These are phyloP conservation scores for Malassezia yamatoensis DNA, from an alignment of 1,284 basidiomycete genomes.

Conservation along the genomic window DNA sequence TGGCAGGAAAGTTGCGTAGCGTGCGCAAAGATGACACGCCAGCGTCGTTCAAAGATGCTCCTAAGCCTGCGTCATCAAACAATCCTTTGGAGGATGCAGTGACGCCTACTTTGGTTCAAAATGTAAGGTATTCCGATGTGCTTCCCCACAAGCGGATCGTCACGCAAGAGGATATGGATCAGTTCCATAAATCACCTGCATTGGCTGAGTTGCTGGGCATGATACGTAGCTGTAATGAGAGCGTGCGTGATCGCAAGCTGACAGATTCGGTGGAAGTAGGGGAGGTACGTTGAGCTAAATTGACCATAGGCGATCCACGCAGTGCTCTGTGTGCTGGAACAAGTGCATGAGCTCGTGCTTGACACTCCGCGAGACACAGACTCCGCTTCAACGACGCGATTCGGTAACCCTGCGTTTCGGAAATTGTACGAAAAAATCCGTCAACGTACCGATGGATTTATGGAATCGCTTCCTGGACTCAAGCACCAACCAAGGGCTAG, in stretches of 20 bases:
- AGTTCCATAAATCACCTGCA: constrained; percentile 68
- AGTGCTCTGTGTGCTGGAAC: constrained; percentile 48
- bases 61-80: neutral
- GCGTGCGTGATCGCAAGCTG: constrained; percentile 67
- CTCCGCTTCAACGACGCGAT: constrained; percentile 80
- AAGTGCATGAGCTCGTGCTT: constrained; percentile 49
- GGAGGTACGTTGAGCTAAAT: constrained; percentile 11
- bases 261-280: constrained; percentile 48
- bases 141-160: constrained; percentile 64
- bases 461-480: constrained; percentile 44
- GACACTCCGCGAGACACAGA: constrained; percentile 63
- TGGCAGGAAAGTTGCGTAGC: constrained; percentile 10
- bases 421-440: constrained; percentile 74
- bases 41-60: neutral
- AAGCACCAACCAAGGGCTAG: constrained; percentile 22
- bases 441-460: constrained; percentile 53
- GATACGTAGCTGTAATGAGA: constrained; percentile 65
- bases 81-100: constrained; percentile 11
- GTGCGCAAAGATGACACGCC: neutral
- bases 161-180: constrained; percentile 64
- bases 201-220: constrained; percentile 64
- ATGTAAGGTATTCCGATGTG: constrained; percentile 50
- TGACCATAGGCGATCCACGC: constrained; percentile 52
- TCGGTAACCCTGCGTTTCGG: constrained; percentile 94
- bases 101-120: neutral